Percentiles rank a stretch among this genome's conserved stretches.
These are phyloP conservation scores for Hymenoscyphus linearis DNA, from an alignment of 2,329 filamentous ascomycete genomes.

Conservation along the genomic window DNA sequence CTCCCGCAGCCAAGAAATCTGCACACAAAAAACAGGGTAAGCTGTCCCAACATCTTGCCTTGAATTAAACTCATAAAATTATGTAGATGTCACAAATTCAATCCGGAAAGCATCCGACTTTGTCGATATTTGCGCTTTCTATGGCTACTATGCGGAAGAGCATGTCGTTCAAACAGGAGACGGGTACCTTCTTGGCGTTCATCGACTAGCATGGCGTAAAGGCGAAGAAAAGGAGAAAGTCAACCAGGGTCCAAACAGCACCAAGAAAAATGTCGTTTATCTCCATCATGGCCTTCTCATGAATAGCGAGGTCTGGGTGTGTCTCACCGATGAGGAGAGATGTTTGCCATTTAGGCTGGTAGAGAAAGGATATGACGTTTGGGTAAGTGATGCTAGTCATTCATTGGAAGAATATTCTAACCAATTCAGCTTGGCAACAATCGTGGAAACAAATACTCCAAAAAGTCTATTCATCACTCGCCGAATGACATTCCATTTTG, in stretches of 20 bases:
- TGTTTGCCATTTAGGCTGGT: conserved; percentile 86
- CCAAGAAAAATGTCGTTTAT: conserved; percentile 83
- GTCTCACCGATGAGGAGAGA: conserved; percentile 77
- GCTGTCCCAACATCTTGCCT: conserved; percentile 33
- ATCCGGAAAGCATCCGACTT: conserved; percentile 89
- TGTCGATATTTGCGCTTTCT: conserved; percentile 85
- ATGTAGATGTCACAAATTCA: conserved; percentile 61
- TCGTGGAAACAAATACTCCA: conserved; percentile 97
- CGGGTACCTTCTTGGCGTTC: conserved; percentile 86
- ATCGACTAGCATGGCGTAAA: conserved; percentile 76
- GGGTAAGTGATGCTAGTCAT: conserved; percentile 50
- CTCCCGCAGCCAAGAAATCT: conserved; percentile 62
- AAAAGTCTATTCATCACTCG: conserved; percentile 75
- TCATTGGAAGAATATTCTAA: conserved; percentile 20
- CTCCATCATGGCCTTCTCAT: conserved; percentile 94
- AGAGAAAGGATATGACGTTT: conserved; percentile 91
- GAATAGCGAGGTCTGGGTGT: conserved; percentile 99
- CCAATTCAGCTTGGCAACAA: conserved; percentile 80
- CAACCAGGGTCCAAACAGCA: conserved; percentile 62
- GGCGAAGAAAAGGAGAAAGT: conserved; percentile 76
- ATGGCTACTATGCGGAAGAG: conserved; percentile 90
- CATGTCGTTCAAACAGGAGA: conserved; percentile 93
- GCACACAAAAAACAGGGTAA: conserved; percentile 61
- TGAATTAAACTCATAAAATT: conserved; percentile 41
- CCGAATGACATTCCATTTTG: conserved; percentile 78